Conservation (phyloP, 768 basidiomycete species). For the Pulveroboletus sp. region DNA sequence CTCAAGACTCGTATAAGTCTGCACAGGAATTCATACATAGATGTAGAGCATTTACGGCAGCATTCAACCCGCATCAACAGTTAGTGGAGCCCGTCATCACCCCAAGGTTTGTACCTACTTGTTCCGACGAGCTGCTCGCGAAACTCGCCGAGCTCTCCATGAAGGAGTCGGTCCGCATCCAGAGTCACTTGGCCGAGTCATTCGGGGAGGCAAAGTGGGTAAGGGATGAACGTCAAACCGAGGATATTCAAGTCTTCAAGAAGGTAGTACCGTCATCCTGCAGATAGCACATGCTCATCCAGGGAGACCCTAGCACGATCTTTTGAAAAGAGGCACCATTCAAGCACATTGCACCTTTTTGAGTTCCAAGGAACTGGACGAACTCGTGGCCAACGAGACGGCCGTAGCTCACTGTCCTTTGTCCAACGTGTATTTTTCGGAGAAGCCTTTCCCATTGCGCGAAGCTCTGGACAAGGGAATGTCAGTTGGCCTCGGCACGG, state of each 20-base stretch:
- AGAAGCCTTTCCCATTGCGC: constrained; percentile 59
- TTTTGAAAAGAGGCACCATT: constrained; percentile 61
- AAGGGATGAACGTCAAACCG: constrained; percentile 47
- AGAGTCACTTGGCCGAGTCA: constrained; percentile 83
- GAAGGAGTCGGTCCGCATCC: constrained; percentile 48
- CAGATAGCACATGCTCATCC: constrained; percentile 5
- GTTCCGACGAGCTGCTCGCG: constrained; percentile 62
- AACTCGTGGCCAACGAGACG: constrained; percentile 46
- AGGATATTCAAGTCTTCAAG: constrained; percentile 76
- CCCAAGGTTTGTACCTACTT: constrained; percentile 87
- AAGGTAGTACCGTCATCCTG: constrained; percentile 36
- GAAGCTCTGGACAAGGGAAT: constrained; percentile 65
- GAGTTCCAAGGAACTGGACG: constrained; percentile 42
- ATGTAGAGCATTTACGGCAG: constrained; percentile 39
- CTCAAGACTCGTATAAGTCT: constrained; percentile 43
- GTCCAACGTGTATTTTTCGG: constrained; percentile 85
- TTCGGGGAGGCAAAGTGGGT: constrained; percentile 75
- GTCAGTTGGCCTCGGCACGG: constrained; percentile 76
- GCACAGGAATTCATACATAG: constrained; percentile 53
- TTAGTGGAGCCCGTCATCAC: constrained; percentile 81
- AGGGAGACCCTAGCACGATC: constrained; percentile 39
- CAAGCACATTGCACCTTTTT: constrained; percentile 92
- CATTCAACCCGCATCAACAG: constrained; percentile 40
- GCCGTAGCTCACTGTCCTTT: constrained; percentile 85
- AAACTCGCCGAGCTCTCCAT: constrained; percentile 56